Base-by-base conservation (phyloP, 129 eudicot species). In the Ambrosia artemisiifolia region DNA sequence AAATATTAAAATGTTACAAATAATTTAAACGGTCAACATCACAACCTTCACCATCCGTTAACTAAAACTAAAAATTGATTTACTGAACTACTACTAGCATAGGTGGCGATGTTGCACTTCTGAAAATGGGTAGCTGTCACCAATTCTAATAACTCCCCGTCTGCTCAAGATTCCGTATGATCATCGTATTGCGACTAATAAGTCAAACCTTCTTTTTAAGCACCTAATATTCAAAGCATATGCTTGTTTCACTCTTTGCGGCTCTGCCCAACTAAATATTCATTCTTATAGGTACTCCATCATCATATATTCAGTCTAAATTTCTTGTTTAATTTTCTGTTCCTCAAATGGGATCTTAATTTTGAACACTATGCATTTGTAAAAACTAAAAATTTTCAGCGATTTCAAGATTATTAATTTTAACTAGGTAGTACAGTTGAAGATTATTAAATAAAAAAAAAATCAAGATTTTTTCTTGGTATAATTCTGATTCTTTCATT, bases 241-340 rank as follows among this genome's bases (percentile, higher is more conserved):
- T 19, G 14, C 14, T 72, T 51, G 36, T 32, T 20, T 42, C 19
- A 18, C 40, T 59, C 64, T 59, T 59, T 11, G 65, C 65, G 32
- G 40, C 16, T 10, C 65, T 59, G 11, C 13, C 34, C 63, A 56
- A 57, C 43, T 57, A 55, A 43, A 71, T 12, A 24, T n/a, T 59
- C 68, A 72, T 72, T 30, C 2, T 40, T 50, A 38, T 65, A 75
- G 79, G 79, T 75, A 75, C 46, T n/a, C 69, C 32, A 59, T 60
- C 68, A 24, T 16, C 56, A 1, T 40, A 14, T 65, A 54, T 28
- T 28, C 57, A 16, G 18, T 65, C 55, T 75, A 24, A 63, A 30
- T 42, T 30, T 75, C 50, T 76, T 50, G 28, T 78, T 78, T 28
- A 63, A 16, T 28, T 51, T 40, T 28, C 16, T 63, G 67, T 63